These are phyloP conservation scores for Amaranthus tricolor DNA, from an alignment of 179 eudicot species.

Conservation along the genomic window DNA sequence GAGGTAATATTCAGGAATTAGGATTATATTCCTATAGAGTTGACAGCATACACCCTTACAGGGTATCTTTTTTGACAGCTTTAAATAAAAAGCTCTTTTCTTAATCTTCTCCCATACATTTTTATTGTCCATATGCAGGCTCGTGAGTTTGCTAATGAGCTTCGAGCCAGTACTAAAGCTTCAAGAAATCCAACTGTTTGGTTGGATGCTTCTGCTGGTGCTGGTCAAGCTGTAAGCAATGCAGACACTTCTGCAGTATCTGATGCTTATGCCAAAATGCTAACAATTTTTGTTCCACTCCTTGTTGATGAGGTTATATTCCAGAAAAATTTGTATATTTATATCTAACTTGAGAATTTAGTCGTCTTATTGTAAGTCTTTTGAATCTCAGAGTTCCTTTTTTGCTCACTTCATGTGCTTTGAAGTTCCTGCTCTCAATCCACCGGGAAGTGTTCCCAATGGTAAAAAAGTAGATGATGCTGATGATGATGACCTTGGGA, in stretches of 20 bases:
- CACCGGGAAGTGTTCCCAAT: conserved; percentile 59
- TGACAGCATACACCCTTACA: neutral
- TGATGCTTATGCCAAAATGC: conserved; percentile 91
- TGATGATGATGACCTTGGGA: conserved; percentile 86
- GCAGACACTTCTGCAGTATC: conserved; percentile 92
- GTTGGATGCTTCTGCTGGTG: conserved; percentile 74
- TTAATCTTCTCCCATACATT: neutral
- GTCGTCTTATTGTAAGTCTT: conserved; percentile 16
- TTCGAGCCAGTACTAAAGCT: conserved; percentile 92
- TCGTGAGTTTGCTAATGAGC: conserved; percentile 96
- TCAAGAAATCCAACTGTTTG: conserved; percentile 82
- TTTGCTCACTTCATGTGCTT: conserved; percentile 99
- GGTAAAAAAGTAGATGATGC: conserved; percentile 53
- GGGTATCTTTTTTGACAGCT: neutral
- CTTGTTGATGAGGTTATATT: conserved; percentile 86
- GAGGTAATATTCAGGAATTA: neutral
- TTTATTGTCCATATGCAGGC: conserved; percentile 49
- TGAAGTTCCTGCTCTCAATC: conserved; percentile 91
- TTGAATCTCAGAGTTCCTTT: conserved; percentile 80
- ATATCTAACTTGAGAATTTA: conserved; percentile 4
- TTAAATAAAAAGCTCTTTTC: neutral
- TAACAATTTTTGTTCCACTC: conserved; percentile 86
- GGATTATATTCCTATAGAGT: neutral
- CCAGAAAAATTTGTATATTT: neutral
- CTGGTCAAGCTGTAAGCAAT: conserved; percentile 66